Evolutionary conservation across 352 stramenopile genomes (phyloP).

Genomic region (Globisporangium nunn): DNA sequence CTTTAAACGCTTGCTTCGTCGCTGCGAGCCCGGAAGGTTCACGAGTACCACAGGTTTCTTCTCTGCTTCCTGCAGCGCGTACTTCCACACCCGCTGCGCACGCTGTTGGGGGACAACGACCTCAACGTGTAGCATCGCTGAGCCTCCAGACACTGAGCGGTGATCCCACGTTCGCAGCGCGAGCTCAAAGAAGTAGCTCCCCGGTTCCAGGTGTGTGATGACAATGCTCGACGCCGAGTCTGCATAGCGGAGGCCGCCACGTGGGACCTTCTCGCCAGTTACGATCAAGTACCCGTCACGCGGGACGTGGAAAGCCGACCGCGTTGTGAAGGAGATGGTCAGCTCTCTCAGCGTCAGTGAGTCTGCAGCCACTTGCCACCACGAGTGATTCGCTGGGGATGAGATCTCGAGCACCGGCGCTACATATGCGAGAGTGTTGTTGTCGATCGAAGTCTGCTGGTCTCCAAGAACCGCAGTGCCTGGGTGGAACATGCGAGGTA

Average conservation of each 20-base stretch:
- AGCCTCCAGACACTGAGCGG: neutral
- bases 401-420: slow-evolving; percentile 13
- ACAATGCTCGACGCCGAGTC: slow-evolving; percentile 4
- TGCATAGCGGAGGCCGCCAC: slow-evolving; percentile 10
- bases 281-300: slow-evolving; percentile 33
- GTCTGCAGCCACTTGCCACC: slow-evolving; percentile 17
- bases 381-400: slow-evolving; percentile 31
- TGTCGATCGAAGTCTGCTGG: too few species aligned
- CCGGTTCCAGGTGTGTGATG: slow-evolving; percentile 22
- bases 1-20: neutral
- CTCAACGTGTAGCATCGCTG: slow-evolving; percentile 34
- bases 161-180: slow-evolving; percentile 15
- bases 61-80: slow-evolving; percentile 9
- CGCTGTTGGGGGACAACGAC: slow-evolving; percentile 26
- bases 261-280: slow-evolving; percentile 23
- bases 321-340: slow-evolving; percentile 20
- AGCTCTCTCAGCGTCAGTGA: slow-evolving; percentile 14
- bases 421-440: neutral
- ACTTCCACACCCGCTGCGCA: slow-evolving; percentile 13
- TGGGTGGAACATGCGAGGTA: too few species aligned
- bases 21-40: slow-evolving; percentile 14
- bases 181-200: slow-evolving; percentile 42
- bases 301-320: slow-evolving; percentile 21
- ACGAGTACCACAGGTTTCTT: slow-evolving; percentile 16
- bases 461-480: too few species aligned